Percentiles rank a stretch among this genome's conserved stretches.
Conservation (phyloP, 2,329 filamentous ascomycete genomes). For the Claviceps paspali region DNA sequence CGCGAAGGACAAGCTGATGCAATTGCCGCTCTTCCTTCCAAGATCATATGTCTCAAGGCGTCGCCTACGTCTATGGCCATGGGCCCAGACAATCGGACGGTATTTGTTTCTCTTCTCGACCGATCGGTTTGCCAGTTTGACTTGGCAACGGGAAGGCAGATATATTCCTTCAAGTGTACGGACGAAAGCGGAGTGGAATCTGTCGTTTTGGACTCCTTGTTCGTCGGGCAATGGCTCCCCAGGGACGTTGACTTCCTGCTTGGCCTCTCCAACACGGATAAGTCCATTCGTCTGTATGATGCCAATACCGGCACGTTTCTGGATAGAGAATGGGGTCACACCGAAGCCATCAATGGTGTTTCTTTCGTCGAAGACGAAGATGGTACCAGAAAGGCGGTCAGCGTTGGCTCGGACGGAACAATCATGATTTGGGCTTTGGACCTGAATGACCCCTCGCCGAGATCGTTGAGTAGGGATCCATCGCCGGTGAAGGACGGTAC, state of each 20-base stretch:
- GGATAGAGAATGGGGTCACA: slow-evolving; percentile 87
- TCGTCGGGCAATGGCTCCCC: slow-evolving; percentile 40
- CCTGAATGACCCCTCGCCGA: slow-evolving; percentile 27
- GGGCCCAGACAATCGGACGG: slow-evolving; percentile 41
- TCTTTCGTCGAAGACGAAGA: slow-evolving; percentile 50
- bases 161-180: slow-evolving; percentile 64
- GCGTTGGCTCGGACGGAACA: slow-evolving; percentile 64
- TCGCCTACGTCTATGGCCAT: slow-evolving; percentile 75
- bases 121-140: slow-evolving; percentile 47
- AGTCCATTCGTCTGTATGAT: slow-evolving; percentile 85
- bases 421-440: slow-evolving; percentile 65
- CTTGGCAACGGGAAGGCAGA: slow-evolving; percentile 50
- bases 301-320: slow-evolving; percentile 60
- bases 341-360: slow-evolving; percentile 80
- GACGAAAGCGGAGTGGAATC: slow-evolving; percentile 70
- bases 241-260: slow-evolving; percentile 52
- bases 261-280: slow-evolving; percentile 88
- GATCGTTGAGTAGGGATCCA: slow-evolving; percentile 32
- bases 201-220: slow-evolving; percentile 68
- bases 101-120: slow-evolving; percentile 46
- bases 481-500: slow-evolving; percentile 41
- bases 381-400: slow-evolving; percentile 45
- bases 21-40: slow-evolving; percentile 62
- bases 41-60: slow-evolving; percentile 68
- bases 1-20: slow-evolving; percentile 49